Conservation (phyloP, 345 rosid species). For the Sapria himalayana region DNA sequence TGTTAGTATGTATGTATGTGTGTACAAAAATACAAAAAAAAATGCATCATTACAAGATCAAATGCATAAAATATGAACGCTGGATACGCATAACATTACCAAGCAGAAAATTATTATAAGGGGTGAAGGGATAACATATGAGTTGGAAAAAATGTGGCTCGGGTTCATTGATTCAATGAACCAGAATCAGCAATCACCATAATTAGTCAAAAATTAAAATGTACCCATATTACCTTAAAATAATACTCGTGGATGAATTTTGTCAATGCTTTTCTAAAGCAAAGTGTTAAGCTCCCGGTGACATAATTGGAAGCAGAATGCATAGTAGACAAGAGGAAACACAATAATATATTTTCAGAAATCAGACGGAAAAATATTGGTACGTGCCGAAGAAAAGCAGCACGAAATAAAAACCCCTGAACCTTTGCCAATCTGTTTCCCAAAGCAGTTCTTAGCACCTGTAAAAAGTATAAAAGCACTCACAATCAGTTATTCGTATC, state of each 20-base stretch:
- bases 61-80: too few relatives aligned
- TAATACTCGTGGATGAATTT: slow-evolving; percentile 70
- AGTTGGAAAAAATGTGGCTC: too few relatives aligned
- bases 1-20: too few relatives aligned
- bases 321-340: slow-evolving; percentile 67
- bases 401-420: slow-evolving; percentile 89
- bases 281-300: slow-evolving; percentile 70
- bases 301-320: slow-evolving; percentile 80
- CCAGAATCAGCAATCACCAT: too few relatives aligned
- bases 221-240: slow-evolving; percentile 40
- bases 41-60: too few relatives aligned
- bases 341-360: slow-evolving; percentile 70
- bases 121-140: too few relatives aligned
- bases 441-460: slow-evolving; percentile 77
- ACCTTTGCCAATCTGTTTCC: slow-evolving; percentile 95
- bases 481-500: neutral
- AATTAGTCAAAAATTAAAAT: too few relatives aligned
- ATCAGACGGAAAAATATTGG: slow-evolving; percentile 73
- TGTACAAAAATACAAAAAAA: too few relatives aligned
- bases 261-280: slow-evolving; percentile 80
- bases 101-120: too few relatives aligned
- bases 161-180: too few relatives aligned
- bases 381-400: slow-evolving; percentile 80
- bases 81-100: too few relatives aligned
- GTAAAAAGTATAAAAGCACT: slow-evolving; percentile 11